Conservation (phyloP, 345 rosid species). For the Arabidopsis suecica region DNA sequence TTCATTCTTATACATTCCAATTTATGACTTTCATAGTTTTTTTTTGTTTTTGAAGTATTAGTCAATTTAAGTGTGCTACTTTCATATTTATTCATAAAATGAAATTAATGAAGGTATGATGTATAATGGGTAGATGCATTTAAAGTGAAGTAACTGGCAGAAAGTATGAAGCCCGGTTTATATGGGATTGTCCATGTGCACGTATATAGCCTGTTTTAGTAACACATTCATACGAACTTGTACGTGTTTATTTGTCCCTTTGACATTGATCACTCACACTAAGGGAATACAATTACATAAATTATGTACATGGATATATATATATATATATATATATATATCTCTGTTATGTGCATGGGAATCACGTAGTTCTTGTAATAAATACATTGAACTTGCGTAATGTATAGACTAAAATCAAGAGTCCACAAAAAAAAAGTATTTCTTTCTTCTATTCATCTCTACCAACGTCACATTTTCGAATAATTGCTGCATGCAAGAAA, state of each 20-base stretch:
- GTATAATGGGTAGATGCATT: slow-evolving; percentile 1
- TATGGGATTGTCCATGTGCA: slow-evolving; percentile 39
- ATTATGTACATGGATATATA: not conserved
- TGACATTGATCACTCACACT: slow-evolving; percentile 12
- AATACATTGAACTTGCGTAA: slow-evolving; percentile 5
- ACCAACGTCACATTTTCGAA: not conserved
- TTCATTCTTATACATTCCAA: not conserved
- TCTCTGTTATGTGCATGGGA: slow-evolving; percentile 19
- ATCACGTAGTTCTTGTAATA: slow-evolving; percentile 31
- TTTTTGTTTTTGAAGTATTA: not conserved
- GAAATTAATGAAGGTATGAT: not conserved
- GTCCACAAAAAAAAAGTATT: not conserved
- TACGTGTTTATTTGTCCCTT: slow-evolving; percentile 24
- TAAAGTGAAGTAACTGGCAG: slow-evolving; percentile 24
- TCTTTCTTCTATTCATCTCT: slow-evolving; percentile 10
- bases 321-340: no score
- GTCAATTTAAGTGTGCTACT: not conserved
- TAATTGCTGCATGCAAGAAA: not conserved
- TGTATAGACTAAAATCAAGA: not conserved
- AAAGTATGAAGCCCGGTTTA: slow-evolving; percentile 25
- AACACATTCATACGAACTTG: slow-evolving; percentile 20
- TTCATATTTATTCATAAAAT: not conserved
- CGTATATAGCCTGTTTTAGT: not conserved
- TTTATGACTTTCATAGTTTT: not conserved
- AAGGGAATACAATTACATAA: not conserved